Conservation (phyloP, 2,329 filamentous ascomycete genomes). For the Aspergillus amoenus region DNA sequence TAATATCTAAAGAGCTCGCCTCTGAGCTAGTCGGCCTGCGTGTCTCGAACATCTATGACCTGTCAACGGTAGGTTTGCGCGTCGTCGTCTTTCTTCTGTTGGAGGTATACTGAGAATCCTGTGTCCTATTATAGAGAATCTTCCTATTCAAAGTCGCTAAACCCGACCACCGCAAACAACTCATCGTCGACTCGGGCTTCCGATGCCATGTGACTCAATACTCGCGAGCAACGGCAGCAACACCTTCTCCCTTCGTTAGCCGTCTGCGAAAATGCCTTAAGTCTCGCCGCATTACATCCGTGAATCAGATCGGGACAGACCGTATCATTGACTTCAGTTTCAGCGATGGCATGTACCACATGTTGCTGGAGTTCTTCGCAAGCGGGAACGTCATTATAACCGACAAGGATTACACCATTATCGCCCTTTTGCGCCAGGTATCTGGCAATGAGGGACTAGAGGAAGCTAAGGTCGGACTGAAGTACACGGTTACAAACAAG, state of each 20-base stretch:
- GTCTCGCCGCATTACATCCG: slow-evolving; percentile 76
- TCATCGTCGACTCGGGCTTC: slow-evolving; percentile 92
- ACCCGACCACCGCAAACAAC: slow-evolving; percentile 81
- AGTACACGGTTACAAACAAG: slow-evolving; percentile 76
- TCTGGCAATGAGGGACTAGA: slow-evolving; percentile 81
- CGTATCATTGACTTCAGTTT: slow-evolving; percentile 90
- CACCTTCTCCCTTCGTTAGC: slow-evolving; percentile 81
- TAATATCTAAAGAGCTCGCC: slow-evolving; percentile 91
- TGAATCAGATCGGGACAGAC: slow-evolving; percentile 88
- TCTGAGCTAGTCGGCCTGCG: slow-evolving; percentile 72
- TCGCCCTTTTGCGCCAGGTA: slow-evolving; percentile 78
- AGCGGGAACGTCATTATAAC: slow-evolving; percentile 93
- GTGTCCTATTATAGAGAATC: slow-evolving; percentile 61
- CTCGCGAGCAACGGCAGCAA: slow-evolving; percentile 77
- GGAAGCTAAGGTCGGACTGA: slow-evolving; percentile 71
- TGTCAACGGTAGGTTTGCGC: slow-evolving; percentile 66
- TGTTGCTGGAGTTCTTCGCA: slow-evolving; percentile 96
- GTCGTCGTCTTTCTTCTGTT: not conserved
- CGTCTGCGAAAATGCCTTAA: slow-evolving; percentile 85
- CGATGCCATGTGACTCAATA: slow-evolving; percentile 93
- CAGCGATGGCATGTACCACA: slow-evolving; percentile 81
- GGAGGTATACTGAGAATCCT: not conserved
- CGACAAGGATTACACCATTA: slow-evolving; percentile 76
- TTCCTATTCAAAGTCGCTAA: slow-evolving; percentile 94
- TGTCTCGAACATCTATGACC: slow-evolving; percentile 91